Base-by-base conservation (phyloP, 257 asterid species). In the Galeopsis tetrahit region DNA sequence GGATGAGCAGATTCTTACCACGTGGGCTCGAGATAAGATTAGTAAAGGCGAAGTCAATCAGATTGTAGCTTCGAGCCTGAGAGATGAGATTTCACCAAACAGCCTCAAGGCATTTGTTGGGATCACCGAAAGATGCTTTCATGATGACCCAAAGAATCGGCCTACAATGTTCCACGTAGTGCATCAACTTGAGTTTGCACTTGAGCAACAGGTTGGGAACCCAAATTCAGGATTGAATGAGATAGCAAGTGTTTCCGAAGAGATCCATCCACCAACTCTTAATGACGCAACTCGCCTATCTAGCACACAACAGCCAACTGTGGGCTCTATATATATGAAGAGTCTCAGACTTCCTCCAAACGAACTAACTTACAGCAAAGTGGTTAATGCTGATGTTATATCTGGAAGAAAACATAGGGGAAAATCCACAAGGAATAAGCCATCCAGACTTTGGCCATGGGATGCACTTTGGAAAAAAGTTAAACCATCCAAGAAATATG, bases 131-230 rank as follows among this genome's bases (percentile, higher is more conserved):
- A 84, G 80, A 74, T 84, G 92, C 78, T 69, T 84, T 67, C 51
- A 32, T 59, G 79, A 77, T 5, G 82, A 70, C 32, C 88, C 89
- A 34, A 82, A 73, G 59, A 78, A 77, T 67, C 81, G 86, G 35
- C 92, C 89, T 51, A 39, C 82, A 13, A 87, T 87, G 89, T 80
- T 80, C 33, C 81, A 79, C 64, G 81, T 84, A 33, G 79, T 84
- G 60, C 65, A n/a, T 4, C 78, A 78, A 63, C 79, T 78, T 61
- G 82, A 78, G 79, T 4, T 31, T 44, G 74, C 79, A 31, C 60
- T 78, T 62, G 79, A 78, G 51, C 82, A 69, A 67, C 82, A 73
- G 52, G 76, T 63, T 2, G 52, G 3, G 11, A 11, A 35, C 39
- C 64, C 34, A 58, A 72, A 72, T 49, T 48, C 4, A 43, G 49